These are phyloP conservation scores for Fusarium subglutinans DNA, from an alignment of 2,329 filamentous ascomycete species.

Conservation along the genomic window DNA sequence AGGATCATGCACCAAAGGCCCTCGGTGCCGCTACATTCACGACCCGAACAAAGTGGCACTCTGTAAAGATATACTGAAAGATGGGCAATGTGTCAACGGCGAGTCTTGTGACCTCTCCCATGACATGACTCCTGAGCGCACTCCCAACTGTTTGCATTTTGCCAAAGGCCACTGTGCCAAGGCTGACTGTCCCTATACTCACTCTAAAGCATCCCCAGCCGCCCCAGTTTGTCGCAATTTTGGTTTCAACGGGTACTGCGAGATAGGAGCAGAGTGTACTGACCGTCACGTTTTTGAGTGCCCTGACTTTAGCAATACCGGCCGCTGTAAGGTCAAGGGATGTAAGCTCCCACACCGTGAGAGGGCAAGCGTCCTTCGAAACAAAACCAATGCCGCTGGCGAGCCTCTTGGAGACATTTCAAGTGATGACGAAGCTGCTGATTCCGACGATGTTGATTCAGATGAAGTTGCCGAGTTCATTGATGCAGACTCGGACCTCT, in stretches of 20 bases:
- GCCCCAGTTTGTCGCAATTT: conserved; percentile 87
- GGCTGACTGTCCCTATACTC: conserved; percentile 84
- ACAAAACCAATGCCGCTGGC: conserved; percentile 66
- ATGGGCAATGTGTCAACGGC: conserved; percentile 79
- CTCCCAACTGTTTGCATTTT: conserved; percentile 89
- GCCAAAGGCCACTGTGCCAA: conserved; percentile 91
- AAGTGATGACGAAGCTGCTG: conserved; percentile 77
- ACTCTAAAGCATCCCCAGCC: conserved; percentile 79
- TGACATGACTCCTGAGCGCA: conserved; percentile 82
- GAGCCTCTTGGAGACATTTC: conserved; percentile 75
- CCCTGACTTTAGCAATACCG: conserved; percentile 92
- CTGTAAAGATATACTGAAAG: conserved; percentile 87
- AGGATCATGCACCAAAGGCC: conserved; percentile 89
- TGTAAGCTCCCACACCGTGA: conserved; percentile 91
- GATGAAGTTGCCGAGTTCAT: conserved; percentile 76
- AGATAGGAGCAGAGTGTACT: conserved; percentile 78
- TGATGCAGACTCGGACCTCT: conserved; percentile 62
- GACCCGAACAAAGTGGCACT: conserved; percentile 87
- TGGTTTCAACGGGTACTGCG: conserved; percentile 88
- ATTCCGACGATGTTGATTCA: conserved; percentile 83
- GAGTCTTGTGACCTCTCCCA: conserved; percentile 91
- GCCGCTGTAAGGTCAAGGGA: conserved; percentile 79
- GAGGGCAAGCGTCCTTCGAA: conserved; percentile 81
- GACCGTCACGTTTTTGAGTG: conserved; percentile 93
- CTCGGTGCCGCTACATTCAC: conserved; percentile 82